These are phyloP conservation scores for Dothiorella sarmentorum DNA, from an alignment of 2,329 filamentous ascomycete species.

Conservation along the genomic window DNA sequence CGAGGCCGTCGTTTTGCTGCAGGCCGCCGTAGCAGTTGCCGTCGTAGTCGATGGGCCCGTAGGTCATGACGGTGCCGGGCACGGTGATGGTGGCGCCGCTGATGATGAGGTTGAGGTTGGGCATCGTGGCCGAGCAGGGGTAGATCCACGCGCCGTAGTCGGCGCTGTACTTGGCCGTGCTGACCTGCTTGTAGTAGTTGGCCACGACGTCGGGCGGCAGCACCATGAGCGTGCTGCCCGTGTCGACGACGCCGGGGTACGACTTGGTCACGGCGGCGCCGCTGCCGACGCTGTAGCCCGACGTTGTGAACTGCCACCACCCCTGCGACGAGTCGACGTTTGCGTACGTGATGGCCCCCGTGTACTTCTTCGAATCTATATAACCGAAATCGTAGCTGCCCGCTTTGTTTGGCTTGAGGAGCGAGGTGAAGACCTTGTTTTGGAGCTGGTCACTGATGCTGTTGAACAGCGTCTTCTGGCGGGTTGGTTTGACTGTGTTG, in stretches of 20 bases:
- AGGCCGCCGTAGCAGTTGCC: constrained; percentile 70
- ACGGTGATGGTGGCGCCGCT: constrained; percentile 48
- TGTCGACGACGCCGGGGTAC: constrained; percentile 63
- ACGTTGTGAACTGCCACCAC: constrained; percentile 61
- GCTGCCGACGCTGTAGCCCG: constrained; percentile 54
- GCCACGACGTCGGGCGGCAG: constrained; percentile 52
- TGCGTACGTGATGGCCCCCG: constrained; percentile 55
- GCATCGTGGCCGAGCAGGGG: constrained; percentile 49
- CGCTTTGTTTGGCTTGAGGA: constrained; percentile 52
- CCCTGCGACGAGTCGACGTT: constrained; percentile 55
- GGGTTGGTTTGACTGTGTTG: constrained; percentile 53
- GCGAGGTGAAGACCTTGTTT: constrained; percentile 55
- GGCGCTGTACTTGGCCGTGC: constrained; percentile 48
- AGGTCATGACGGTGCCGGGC: constrained; percentile 57
- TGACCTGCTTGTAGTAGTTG: constrained; percentile 59
- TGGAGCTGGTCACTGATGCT: constrained; percentile 52
- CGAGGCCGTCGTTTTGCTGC: constrained; percentile 58
- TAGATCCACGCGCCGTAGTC: constrained; percentile 55
- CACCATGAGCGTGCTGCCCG: constrained; percentile 65
- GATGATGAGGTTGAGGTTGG: constrained; percentile 52
- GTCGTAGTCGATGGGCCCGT: constrained; percentile 41
- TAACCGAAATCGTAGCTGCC: constrained; percentile 57
- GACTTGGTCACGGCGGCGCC: constrained; percentile 31
- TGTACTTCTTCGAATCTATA: constrained; percentile 59
- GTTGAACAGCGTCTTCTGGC: constrained; percentile 58